phyloP scores from a whole-genome alignment of 306 rosid species.

The Arachis hypogaea region DNA sequence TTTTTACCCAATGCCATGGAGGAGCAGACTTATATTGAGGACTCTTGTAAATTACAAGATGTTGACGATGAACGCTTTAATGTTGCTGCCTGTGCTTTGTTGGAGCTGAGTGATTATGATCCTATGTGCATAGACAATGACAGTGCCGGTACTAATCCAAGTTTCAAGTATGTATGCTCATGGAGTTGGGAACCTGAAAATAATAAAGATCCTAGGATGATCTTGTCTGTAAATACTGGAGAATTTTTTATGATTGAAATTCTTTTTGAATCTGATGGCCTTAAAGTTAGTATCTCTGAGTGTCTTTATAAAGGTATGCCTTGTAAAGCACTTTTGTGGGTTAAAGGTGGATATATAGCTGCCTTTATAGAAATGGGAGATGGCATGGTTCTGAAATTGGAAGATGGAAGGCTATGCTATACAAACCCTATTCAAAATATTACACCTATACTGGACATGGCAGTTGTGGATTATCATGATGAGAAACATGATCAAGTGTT shows the following conservation, averaged over 20 bases:
- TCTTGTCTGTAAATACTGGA: constrained; percentile 78
- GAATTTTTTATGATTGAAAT: constrained; percentile 85
- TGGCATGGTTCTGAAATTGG: constrained; percentile 82
- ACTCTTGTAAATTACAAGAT: constrained; percentile 75
- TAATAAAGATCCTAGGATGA: constrained; percentile 61
- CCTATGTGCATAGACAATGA: constrained; percentile 96
- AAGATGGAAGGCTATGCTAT: constrained; percentile 66
- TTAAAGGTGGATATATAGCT: constrained; percentile 81
- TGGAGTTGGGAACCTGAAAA: constrained; percentile 94
- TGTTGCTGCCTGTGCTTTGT: constrained; percentile 91
- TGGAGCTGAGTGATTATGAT: constrained; percentile 83
- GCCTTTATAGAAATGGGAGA: constrained; percentile 94
- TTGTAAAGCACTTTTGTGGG: constrained; percentile 86
- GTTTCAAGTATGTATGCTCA: constrained; percentile 69
- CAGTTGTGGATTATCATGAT: constrained; percentile 80
- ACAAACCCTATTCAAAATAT: constrained; percentile 80
- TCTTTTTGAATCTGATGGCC: constrained; percentile 57
- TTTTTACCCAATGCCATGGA: constrained; percentile 63
- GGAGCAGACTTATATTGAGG: constrained; percentile 74
- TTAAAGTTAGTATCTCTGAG: constrained; percentile 74
- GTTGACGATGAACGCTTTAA: constrained; percentile 85
- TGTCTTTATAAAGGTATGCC: constrained; percentile 83
- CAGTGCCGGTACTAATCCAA: constrained; percentile 51
- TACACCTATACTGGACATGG: constrained; percentile 87
- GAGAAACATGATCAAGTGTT: constrained; percentile 91